phyloP scores from a whole-genome alignment of 495 filamentous ascomycete genomes.

The Tricharina praecox region DNA sequence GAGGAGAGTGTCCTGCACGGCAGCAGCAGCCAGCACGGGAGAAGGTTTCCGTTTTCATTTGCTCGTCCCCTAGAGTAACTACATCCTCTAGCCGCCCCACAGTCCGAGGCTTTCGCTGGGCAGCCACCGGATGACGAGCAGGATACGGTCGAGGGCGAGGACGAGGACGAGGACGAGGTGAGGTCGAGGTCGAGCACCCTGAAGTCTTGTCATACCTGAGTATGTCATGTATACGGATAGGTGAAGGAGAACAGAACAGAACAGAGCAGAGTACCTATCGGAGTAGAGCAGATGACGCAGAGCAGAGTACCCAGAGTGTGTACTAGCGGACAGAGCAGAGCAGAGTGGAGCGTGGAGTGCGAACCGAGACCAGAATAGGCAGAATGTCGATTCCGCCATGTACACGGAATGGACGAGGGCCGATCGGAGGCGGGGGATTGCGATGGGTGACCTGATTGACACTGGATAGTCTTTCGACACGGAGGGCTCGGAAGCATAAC shows the following conservation, averaged over 20 bases:
- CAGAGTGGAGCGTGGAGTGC: background rate
- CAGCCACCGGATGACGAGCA: background rate
- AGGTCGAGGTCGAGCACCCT: background rate
- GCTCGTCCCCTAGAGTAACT: background rate
- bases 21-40: constrained; percentile 17
- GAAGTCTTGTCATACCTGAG: background rate
- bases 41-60: constrained; percentile 4
- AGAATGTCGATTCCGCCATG: no score
- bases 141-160: background rate
- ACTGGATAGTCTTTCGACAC: no score
- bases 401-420: no score
- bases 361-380: no score
- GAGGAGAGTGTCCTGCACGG: constrained; percentile 19
- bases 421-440: no score
- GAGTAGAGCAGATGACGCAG: background rate
- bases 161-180: background rate
- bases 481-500: no score
- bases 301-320: no score
- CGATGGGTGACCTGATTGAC: no score
- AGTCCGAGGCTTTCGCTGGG: background rate
- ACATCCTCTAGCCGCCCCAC: background rate
- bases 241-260: no score
- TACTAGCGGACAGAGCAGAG: no score
- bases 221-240: background rate
- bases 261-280: background rate